Conservation (phyloP, 306 rosid species). For the Notholithocarpus densiflorus region DNA sequence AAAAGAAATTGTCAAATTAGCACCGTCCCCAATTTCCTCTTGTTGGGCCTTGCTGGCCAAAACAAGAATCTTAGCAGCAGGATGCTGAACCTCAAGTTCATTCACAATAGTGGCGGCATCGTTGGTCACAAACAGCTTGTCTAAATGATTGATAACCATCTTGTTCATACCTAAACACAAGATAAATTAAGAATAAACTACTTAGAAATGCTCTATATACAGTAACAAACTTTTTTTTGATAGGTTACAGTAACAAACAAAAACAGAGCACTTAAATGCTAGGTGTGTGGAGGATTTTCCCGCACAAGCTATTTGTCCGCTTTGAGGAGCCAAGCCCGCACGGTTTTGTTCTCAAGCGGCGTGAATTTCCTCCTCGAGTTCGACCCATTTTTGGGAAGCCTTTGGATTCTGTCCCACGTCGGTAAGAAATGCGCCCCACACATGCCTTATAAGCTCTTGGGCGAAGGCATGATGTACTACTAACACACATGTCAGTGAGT, state of each 20-base stretch:
- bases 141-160: constrained; percentile 96
- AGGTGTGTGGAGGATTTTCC: too few species aligned
- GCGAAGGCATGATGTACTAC: too few species aligned
- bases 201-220: constrained; percentile 1
- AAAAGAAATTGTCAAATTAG: constrained; percentile 83
- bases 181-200: background rate
- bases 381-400: too few species aligned
- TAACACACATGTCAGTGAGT: too few species aligned
- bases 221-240: background rate
- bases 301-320: too few species aligned
- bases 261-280: background rate
- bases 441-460: too few species aligned
- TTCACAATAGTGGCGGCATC: constrained; percentile 86
- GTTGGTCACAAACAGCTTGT: constrained; percentile 89
- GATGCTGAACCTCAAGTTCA: constrained; percentile 95
- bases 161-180: constrained; percentile 72
- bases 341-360: too few species aligned
- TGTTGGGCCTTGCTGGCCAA: constrained; percentile 90
- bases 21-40: constrained; percentile 94
- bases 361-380: too few species aligned
- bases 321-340: too few species aligned
- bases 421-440: too few species aligned
- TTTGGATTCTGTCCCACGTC: too few species aligned
- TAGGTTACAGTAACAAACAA: background rate
- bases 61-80: constrained; percentile 93